Evolutionary conservation across 225 moss, liverwort and hornwort species (phyloP).

Genomic region (Takakia lepidozioides): DNA sequence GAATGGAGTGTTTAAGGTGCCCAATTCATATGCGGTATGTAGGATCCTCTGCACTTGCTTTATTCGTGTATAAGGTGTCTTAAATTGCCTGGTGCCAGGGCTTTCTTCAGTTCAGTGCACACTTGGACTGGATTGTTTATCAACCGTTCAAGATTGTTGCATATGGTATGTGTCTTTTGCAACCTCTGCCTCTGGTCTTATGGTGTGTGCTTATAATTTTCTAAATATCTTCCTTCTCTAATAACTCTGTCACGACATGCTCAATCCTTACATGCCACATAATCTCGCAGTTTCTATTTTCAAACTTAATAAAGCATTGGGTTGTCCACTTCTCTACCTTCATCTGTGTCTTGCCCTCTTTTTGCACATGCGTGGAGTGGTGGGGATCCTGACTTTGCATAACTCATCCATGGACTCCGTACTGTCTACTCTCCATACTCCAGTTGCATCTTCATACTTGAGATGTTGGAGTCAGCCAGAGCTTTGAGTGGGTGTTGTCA

Average conservation of each 20-base stretch:
- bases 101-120: conserved; percentile 46
- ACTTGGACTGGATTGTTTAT: conserved; percentile 43
- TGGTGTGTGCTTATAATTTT: not conserved
- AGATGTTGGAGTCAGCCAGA: no score
- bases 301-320: not conserved
- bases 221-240: not conserved
- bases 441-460: no score
- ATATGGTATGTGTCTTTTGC: conserved; percentile 36
- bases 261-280: not conserved
- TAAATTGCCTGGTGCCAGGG: conserved; percentile 22
- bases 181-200: conserved; percentile 5
- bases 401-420: no score
- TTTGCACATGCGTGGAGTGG: no score
- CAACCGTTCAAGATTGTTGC: conserved; percentile 53
- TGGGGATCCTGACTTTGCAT: no score
- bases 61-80: conserved; percentile 2
- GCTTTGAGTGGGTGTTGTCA: no score
- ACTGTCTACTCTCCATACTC: no score
- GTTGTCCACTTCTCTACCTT: not conserved
- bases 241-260: not conserved
- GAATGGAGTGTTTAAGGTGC: not conserved
- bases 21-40: conserved; percentile 2
- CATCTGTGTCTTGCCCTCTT: no score
- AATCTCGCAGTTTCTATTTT: conserved; percentile 3
- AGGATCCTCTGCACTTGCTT: no score